phyloP scores from a whole-genome alignment of 2,329 filamentous ascomycete genomes.

The Fusarium citri region DNA sequence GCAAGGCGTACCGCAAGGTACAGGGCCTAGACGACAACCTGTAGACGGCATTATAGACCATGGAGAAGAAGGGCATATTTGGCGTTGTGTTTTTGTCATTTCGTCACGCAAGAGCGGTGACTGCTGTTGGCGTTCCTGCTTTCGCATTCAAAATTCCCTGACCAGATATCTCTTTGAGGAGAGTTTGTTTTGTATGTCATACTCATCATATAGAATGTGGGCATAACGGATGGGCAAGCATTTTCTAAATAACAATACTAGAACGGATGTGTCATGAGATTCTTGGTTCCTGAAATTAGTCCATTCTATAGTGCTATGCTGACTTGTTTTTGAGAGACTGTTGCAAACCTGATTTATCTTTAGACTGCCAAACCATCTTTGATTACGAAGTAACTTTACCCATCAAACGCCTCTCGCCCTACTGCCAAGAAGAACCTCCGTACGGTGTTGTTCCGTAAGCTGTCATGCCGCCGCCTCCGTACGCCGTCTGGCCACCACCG shows the following conservation, averaged over 20 bases:
- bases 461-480: constrained; percentile 72
- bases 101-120: constrained; percentile 30
- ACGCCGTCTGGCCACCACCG: constrained; percentile 70
- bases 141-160: constrained; percentile 21
- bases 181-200: constrained; percentile 27
- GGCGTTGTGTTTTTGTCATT: constrained; percentile 42
- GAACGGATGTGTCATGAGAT: background rate
- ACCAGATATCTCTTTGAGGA: constrained; percentile 13
- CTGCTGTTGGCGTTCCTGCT: constrained; percentile 40
- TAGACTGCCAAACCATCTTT: constrained; percentile 33
- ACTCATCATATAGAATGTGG: constrained; percentile 19
- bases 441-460: constrained; percentile 72
- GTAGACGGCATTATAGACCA: constrained; percentile 44
- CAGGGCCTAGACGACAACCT: constrained; percentile 52
- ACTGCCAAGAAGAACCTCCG: constrained; percentile 64
- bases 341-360: constrained; percentile 31
- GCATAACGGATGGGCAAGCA: constrained; percentile 2
- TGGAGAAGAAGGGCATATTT: constrained; percentile 29
- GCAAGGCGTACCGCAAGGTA: constrained; percentile 75
- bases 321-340: constrained; percentile 33
- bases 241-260: constrained; percentile 3
- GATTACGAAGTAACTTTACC: constrained; percentile 36
- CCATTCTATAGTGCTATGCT: constrained; percentile 47
- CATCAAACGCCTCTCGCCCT: constrained; percentile 42
- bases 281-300: constrained; percentile 26